Conservation (phyloP, 148 eudicot genomes). For the Dianthus caryophyllus region DNA sequence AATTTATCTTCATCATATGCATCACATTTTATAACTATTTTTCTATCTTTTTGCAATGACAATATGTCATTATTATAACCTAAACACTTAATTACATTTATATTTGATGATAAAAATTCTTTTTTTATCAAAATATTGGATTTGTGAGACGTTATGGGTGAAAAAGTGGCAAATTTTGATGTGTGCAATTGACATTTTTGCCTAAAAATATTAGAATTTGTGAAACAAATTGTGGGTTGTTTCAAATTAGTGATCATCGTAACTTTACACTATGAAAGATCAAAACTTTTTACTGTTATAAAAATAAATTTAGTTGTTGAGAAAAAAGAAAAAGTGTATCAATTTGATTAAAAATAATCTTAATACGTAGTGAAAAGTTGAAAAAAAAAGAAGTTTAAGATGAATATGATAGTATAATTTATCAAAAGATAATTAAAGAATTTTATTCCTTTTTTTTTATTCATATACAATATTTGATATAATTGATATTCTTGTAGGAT, state of each 20-base stretch:
- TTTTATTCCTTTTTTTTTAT: no score
- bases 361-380: not conserved
- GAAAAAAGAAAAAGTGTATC: not conserved
- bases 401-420: not conserved
- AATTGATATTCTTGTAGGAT: not conserved
- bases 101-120: constrained; percentile 41
- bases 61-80: constrained; percentile 22
- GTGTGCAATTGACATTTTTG: constrained; percentile 30
- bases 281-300: constrained; percentile 19
- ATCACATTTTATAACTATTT: constrained; percentile 42
- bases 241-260: constrained; percentile 63
- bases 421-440: not conserved
- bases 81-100: constrained; percentile 33
- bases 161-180: constrained; percentile 26
- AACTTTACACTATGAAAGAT: constrained; percentile 16
- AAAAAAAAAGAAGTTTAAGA: not conserved
- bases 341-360: not conserved
- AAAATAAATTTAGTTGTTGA: not conserved
- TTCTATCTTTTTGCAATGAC: constrained; percentile 19
- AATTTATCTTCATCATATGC: constrained; percentile 78
- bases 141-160: constrained; percentile 29
- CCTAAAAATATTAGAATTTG: constrained; percentile 42
- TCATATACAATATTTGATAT: no score
- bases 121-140: constrained; percentile 36
- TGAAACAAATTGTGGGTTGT: constrained; percentile 40